Percentiles rank a stretch among this genome's conserved stretches.
phyloP scores from a whole-genome alignment of 306 rosid genomes.

The Quercus suber region DNA sequence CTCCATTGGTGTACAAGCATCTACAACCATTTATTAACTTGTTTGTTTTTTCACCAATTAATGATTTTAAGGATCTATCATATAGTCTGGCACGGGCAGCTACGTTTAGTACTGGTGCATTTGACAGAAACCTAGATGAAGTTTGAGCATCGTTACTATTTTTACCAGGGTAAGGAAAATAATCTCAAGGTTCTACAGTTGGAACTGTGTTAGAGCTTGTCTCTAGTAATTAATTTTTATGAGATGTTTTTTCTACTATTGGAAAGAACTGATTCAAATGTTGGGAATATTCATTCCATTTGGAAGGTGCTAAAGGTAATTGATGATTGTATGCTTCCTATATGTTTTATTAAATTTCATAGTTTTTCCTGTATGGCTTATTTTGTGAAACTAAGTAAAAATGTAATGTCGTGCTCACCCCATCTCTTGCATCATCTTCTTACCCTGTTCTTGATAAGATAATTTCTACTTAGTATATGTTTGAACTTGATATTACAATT shows the following conservation, averaged over 20 bases:
- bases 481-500: neutral
- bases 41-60: slow-evolving; percentile 56
- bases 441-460: neutral
- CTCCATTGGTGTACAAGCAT: slow-evolving; percentile 74
- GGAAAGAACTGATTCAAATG: slow-evolving; percentile 77
- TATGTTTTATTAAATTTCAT: neutral
- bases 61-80: slow-evolving; percentile 48
- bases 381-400: slow-evolving; percentile 1
- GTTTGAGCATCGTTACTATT: slow-evolving; percentile 75
- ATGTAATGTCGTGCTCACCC: neutral
- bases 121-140: slow-evolving; percentile 66
- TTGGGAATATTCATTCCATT: slow-evolving; percentile 48
- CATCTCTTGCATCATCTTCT: neutral
- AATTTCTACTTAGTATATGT: neutral
- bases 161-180: slow-evolving; percentile 53
- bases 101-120: slow-evolving; percentile 84
- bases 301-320: slow-evolving; percentile 59
- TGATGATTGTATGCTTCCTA: neutral
- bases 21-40: slow-evolving; percentile 64
- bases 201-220: slow-evolving; percentile 50
- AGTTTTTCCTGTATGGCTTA: neutral
- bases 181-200: slow-evolving; percentile 30
- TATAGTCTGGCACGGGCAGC: slow-evolving; percentile 68
- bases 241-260: slow-evolving; percentile 72
- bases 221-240: slow-evolving; percentile 61